Percentiles rank a stretch among this genome's conserved stretches.
These are phyloP conservation scores for Phytophthora ohioensis DNA, from an alignment of 352 stramenopile species.

Conservation along the genomic window DNA sequence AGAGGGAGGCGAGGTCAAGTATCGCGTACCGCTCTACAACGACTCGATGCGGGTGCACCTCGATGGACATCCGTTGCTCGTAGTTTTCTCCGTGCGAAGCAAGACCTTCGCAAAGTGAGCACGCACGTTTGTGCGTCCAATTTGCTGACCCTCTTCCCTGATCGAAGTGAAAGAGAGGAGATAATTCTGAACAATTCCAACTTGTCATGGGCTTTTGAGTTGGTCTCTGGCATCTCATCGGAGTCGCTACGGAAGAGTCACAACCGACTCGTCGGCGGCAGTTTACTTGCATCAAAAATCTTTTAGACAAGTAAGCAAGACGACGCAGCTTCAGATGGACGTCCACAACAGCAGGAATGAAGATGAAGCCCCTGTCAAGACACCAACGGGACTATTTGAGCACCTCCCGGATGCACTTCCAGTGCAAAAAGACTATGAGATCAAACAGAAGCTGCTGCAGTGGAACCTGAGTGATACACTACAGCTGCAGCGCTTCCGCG, in stretches of 20 bases:
- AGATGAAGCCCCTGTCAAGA: slow-evolving; percentile 2
- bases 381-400: slow-evolving; percentile 44
- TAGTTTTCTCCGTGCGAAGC: slow-evolving; percentile 81
- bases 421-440: slow-evolving; percentile 52
- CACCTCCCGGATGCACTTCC: slow-evolving; percentile 56
- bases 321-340: background rate
- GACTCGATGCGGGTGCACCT: slow-evolving; percentile 84
- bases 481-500: slow-evolving; percentile 68
- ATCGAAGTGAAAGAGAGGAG: slow-evolving; percentile 34
- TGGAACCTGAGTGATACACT: slow-evolving; percentile 78
- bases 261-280: slow-evolving; percentile 5
- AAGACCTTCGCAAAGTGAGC: slow-evolving; percentile 86
- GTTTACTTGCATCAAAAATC: slow-evolving; percentile 20
- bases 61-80: slow-evolving; percentile 70
- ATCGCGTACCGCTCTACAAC: slow-evolving; percentile 80
- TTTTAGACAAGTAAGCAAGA: slow-evolving; percentile 5
- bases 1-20: slow-evolving; percentile 77
- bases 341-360: background rate
- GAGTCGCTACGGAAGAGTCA: slow-evolving; percentile 27
- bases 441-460: slow-evolving; percentile 81
- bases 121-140: slow-evolving; percentile 34
- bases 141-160: slow-evolving; percentile 21
- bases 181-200: slow-evolving; percentile 36
- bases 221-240: background rate
- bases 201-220: slow-evolving; percentile 9